Base-by-base conservation (phyloP, 148 eudicot genomes). In the Chenopodium suecicum region DNA sequence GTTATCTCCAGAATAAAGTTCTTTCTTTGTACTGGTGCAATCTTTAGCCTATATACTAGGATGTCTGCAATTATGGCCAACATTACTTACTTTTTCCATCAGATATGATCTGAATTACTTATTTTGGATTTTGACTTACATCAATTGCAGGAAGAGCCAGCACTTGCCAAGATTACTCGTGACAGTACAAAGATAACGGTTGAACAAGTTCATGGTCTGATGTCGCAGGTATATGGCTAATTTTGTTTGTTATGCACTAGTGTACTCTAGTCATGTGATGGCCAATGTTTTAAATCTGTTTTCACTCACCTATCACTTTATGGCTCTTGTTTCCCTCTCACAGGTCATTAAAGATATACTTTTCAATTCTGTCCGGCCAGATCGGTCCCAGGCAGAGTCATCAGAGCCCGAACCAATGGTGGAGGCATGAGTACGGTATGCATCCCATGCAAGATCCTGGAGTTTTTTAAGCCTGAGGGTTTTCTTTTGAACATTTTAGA, bases 181-280 rank as follows among this genome's bases (percentile, higher is more conserved):
- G 98, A 96, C 82, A 96, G 99, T 89, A 91, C 98, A n/a, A 96
- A 96, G 92, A 96, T 96, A 66, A 91, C 98, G 3, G 99, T 92
- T n/a, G 99, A 96, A 88, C 98, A 94, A 84, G 99, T 94, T 76
- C 99, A 95, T 89, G 98, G 98, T 47, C 84, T 95, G 77, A 95
- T 95, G 99, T 95, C 99, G 17, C 99, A 92, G 98, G 99, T 93
- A 19, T 73, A 11, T 44, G 6, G 16, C 2, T 73, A 13, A 14
- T 77, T 74, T 67, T 69, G 4, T 62, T 31, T 62, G 23, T 7
- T 7, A n/a, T 68, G 65, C 72, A 50, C 71, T 64, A 4, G 78
- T 37, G 1, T 25, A 19, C 25, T 27, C 13, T 29, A 9, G 27
- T 41, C 9, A n/a, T 13, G 3, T 22, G 64, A 69, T n/a, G 20